A percentile compares a stretch with the other conserved stretches of the same genome.
These are phyloP conservation scores for Trichoderma atroviride DNA, from an alignment of 2,329 filamentous ascomycete species.

Conservation along the genomic window DNA sequence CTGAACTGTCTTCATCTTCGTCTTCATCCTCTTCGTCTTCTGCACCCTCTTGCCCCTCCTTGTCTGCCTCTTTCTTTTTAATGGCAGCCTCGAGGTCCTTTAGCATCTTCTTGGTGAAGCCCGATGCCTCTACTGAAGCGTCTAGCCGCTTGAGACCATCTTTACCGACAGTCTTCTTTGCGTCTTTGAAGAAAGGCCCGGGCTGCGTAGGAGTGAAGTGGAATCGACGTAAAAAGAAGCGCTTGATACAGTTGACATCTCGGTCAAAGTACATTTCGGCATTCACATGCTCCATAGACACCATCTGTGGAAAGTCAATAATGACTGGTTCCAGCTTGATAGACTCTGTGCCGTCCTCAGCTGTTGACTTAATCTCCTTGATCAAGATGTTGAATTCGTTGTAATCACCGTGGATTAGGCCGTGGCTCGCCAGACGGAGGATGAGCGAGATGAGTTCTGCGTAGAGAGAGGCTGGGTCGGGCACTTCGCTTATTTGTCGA, in stretches of 20 bases:
- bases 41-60: slow-evolving; percentile 39
- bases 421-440: slow-evolving; percentile 78
- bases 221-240: slow-evolving; percentile 88
- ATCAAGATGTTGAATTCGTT: slow-evolving; percentile 99
- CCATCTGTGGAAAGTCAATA: slow-evolving; percentile 98
- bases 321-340: slow-evolving; percentile 73
- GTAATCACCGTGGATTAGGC: slow-evolving; percentile 96
- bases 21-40: slow-evolving; percentile 38
- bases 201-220: slow-evolving; percentile 80
- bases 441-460: slow-evolving; percentile 89
- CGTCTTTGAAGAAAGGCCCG: slow-evolving; percentile 84
- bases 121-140: slow-evolving; percentile 85
- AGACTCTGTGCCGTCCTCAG: slow-evolving; percentile 46
- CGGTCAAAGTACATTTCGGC: slow-evolving; percentile 98
- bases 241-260: slow-evolving; percentile 92
- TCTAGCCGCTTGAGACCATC: slow-evolving; percentile 73
- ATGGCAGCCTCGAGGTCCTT: slow-evolving; percentile 93
- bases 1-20: slow-evolving; percentile 35
- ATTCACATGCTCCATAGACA: slow-evolving; percentile 90
- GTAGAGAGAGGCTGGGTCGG: slow-evolving; percentile 83
- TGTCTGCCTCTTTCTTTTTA: slow-evolving; percentile 66
- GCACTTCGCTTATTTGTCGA: slow-evolving; percentile 81
- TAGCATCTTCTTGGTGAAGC: slow-evolving; percentile 95
- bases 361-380: slow-evolving; percentile 64
- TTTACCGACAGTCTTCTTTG: slow-evolving; percentile 71